These are phyloP conservation scores for Mycena vulgaris DNA, from an alignment of 768 basidiomycete genomes.

Conservation along the genomic window DNA sequence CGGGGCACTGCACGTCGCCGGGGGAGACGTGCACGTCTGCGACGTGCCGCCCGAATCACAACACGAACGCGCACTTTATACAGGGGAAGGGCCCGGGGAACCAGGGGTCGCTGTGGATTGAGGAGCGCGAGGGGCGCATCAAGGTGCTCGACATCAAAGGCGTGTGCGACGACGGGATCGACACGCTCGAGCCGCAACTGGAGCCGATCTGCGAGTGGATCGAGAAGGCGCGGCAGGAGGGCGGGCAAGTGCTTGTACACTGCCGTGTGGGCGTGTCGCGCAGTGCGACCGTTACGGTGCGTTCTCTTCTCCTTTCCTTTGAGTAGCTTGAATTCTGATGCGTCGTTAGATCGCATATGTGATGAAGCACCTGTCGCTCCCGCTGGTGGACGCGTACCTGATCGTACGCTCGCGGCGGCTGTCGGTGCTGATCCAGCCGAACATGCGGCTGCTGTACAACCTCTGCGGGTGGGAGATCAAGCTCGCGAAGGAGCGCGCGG, in stretches of 20 bases:
- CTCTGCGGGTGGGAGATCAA: conserved; percentile 95
- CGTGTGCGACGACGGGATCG: conserved; percentile 96
- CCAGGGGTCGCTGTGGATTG: conserved; percentile 87
- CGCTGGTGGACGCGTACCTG: conserved; percentile 94
- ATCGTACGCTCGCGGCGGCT: conserved; percentile 92
- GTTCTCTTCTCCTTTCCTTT: conserved; percentile 46
- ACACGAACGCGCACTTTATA: conserved; percentile 52
- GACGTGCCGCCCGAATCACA: conserved; percentile 47
- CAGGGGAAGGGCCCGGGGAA: conserved; percentile 63
- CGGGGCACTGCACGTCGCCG: conserved; percentile 56
- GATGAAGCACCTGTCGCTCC: conserved; percentile 91
- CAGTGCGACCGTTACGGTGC: conserved; percentile 91
- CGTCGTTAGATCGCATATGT: conserved; percentile 88
- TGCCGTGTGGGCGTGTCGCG: conserved; percentile 99
- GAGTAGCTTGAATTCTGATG: conserved; percentile 13
- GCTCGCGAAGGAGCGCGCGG: conserved; percentile 84
- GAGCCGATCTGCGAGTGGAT: conserved; percentile 95
- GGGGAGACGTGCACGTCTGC: conserved; percentile 34
- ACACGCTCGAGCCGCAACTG: conserved; percentile 91
- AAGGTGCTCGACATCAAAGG: conserved; percentile 94
- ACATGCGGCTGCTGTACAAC: conserved; percentile 96
- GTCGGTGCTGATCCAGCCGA: conserved; percentile 94
- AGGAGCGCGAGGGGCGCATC: conserved; percentile 91
- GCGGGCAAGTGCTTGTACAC: conserved; percentile 94
- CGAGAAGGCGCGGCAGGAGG: conserved; percentile 83